Base-by-base conservation (phyloP, 2,329 filamentous ascomycete species). In the Colletotrichum cereale region DNA sequence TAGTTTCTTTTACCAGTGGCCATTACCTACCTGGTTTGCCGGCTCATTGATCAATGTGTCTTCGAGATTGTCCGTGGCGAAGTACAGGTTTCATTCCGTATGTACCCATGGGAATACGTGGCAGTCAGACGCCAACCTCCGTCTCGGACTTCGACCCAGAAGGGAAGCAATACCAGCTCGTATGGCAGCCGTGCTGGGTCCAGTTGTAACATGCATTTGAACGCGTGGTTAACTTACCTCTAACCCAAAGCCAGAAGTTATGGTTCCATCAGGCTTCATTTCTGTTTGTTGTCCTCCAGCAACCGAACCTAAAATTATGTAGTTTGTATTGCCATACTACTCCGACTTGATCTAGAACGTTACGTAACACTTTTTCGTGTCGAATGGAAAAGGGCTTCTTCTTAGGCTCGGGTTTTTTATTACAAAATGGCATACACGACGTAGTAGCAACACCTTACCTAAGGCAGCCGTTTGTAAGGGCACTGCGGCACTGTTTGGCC, bases 401-500 rank as follows among this genome's bases (percentile, higher is more conserved):
- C n/a, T n/a, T 11, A 36, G 36, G 12, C 31, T 26, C 21, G n/a
- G 50, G 11, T 16, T 16, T 10, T 21, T 26, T 16, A 50, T 6
- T n/a, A n/a, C n/a, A n/a, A 52, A 31, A 18, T 29, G 31, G 48
- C 7, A 21, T 14, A 21, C 29, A 21, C 29, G 24, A 52, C 14
- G 18, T n/a, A 18, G 3, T 16, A 56, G 21, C 11, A 16, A 26
- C 24, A 3, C 21, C 55, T 57, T 57, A 57, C 34, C 55, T 57
- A 57, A 57, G 34, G 11, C 34, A 5, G 53, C n/a, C n/a, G 34
- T 40, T 40, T 57, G 53, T 36, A 6, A 55, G 61, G 61, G 36
- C 61, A 34, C 40, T 29, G 10, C 38, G 24, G 38, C 50, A 65
- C 11, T 58, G 31, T n/a, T 24, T 36, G 24, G 63, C 56, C 64